These are phyloP conservation scores for Medicago arabica DNA, from an alignment of 306 rosid genomes.

Conservation along the genomic window DNA sequence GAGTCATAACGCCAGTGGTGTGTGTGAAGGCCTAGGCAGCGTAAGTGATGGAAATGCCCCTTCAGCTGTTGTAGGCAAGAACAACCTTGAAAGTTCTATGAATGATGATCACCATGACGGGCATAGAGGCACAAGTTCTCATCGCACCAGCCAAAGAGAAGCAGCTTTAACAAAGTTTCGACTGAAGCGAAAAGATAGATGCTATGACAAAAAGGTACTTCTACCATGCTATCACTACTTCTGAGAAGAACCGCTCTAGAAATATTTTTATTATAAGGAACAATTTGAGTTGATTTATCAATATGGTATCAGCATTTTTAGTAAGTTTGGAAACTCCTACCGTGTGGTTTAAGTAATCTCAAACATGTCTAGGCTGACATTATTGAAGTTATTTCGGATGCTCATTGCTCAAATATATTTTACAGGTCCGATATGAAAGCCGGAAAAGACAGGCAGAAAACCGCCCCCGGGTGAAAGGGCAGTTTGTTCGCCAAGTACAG, in stretches of 20 bases:
- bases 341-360: neutral
- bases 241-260: slow-evolving; percentile 2
- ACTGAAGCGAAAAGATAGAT: slow-evolving; percentile 80
- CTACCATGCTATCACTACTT: slow-evolving; percentile 8
- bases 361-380: neutral
- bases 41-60: slow-evolving; percentile 54
- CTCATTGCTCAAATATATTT: slow-evolving; percentile 31
- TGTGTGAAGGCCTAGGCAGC: slow-evolving; percentile 52
- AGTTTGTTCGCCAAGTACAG: slow-evolving; percentile 68
- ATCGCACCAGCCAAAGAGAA: slow-evolving; percentile 67
- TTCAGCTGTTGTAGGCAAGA: slow-evolving; percentile 42
- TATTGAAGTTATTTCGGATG: neutral
- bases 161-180: slow-evolving; percentile 85
- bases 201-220: slow-evolving; percentile 83
- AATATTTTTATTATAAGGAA: slow-evolving; percentile 6
- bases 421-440: slow-evolving; percentile 79
- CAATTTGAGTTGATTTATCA: slow-evolving; percentile 9
- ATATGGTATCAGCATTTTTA: slow-evolving; percentile 6
- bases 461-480: slow-evolving; percentile 83
- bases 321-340: slow-evolving; percentile 11
- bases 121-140: slow-evolving; percentile 49
- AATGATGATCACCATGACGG: slow-evolving; percentile 48
- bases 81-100: slow-evolving; percentile 44
- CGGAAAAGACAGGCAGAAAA: slow-evolving; percentile 77
- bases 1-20: slow-evolving; percentile 37